Evolutionary conservation across 176 grass and related monocot genomes (phyloP).

Genomic region (maize (Zea mays)): Zm-B73-REFERENCE-NAM-5.0 NC_050097.1:35393001-35393500

Average conservation of each 20-base stretch:
- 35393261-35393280: slow-evolving; percentile 78
- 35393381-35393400: slow-evolving; percentile 93
- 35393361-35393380: slow-evolving; percentile 91
- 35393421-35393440: slow-evolving; percentile 97
- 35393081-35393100: slow-evolving; percentile 7
- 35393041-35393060: not conserved
- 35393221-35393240: slow-evolving; percentile 90
- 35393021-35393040: too few species aligned
- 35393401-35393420: slow-evolving; percentile 99
- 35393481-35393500: not conserved
- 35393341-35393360: slow-evolving; percentile 77
- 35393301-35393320: slow-evolving; percentile 62
- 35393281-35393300: slow-evolving; percentile 66
- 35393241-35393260: slow-evolving; percentile 85
- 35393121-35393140: not conserved
- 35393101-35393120: slow-evolving; percentile 5
- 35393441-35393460: slow-evolving; percentile 71
- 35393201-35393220: slow-evolving; percentile 96
- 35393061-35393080: not conserved
- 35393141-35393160: not conserved
- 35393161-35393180: slow-evolving; percentile 15
- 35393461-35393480: slow-evolving; percentile 15
- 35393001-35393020: too few species aligned
- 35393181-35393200: slow-evolving; percentile 59
- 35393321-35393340: slow-evolving; percentile 64